Percentiles rank a stretch among this genome's conserved stretches.
Evolutionary conservation across 2,329 filamentous ascomycete genomes (phyloP).

Genomic region (Graphiopsis chlorocephala): DNA sequence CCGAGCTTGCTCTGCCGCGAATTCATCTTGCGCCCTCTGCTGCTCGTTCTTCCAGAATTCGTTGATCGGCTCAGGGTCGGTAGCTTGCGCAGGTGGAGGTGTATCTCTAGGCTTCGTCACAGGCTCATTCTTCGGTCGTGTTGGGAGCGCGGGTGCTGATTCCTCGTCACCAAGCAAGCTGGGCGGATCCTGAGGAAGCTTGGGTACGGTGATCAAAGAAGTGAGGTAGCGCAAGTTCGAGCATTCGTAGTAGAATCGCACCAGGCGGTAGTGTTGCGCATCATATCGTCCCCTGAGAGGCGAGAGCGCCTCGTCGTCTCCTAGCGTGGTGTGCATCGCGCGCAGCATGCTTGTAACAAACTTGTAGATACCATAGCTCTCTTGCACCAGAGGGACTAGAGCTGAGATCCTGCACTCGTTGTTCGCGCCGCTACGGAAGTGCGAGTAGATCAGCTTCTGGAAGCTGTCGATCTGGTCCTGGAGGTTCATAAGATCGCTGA

Average conservation of each 20-base stretch:
- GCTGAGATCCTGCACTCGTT: conserved; percentile 97
- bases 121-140: conserved; percentile 64
- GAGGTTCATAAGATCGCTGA: conserved; percentile 90
- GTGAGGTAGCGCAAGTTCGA: conserved; percentile 96
- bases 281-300: conserved; percentile 87
- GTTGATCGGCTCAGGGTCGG: conserved; percentile 90
- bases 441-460: conserved; percentile 96
- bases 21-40: conserved; percentile 86
- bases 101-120: conserved; percentile 69
- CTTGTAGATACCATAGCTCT: conserved; percentile 99
- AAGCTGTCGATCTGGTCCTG: conserved; percentile 99
- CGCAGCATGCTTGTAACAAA: conserved; percentile 99
- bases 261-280: conserved; percentile 91
- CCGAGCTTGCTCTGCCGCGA: conserved; percentile 87
- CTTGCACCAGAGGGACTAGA: conserved; percentile 87
- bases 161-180: conserved; percentile 79
- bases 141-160: conserved; percentile 75
- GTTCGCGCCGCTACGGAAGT: conserved; percentile 86
- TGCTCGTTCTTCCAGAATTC: conserved; percentile 98
- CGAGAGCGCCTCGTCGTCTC: conserved; percentile 87
- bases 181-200: conserved; percentile 89
- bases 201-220: conserved; percentile 92
- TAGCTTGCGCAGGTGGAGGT: conserved; percentile 62
- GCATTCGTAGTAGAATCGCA: conserved; percentile 99
- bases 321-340: conserved; percentile 88